A percentile compares a stretch with the other conserved stretches of the same genome.
These are phyloP conservation scores for Lipomyces starkeyi DNA, from an alignment of 805 yeast genomes.

Conservation along the genomic window DNA sequence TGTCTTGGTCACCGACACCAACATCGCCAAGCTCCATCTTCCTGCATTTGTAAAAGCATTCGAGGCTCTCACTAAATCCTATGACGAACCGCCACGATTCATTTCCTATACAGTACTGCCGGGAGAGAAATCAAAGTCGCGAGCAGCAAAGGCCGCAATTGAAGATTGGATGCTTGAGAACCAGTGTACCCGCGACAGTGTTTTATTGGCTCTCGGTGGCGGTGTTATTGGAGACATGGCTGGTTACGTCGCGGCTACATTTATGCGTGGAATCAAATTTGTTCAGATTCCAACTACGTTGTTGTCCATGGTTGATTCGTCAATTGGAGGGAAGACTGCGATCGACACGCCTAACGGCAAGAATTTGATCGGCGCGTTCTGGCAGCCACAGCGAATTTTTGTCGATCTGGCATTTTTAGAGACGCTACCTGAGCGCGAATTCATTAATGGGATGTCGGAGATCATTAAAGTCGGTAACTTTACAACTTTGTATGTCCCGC, in stretches of 20 bases:
- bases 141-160: conserved; percentile 88
- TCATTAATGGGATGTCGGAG: conserved; percentile 98
- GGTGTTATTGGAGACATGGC: conserved; percentile 99
- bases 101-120: conserved; percentile 81
- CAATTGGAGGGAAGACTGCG: conserved; percentile 98
- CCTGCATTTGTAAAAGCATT: conserved; percentile 54
- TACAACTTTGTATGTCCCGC: not conserved
- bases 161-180: conserved; percentile 83
- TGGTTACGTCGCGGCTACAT: conserved; percentile 98
- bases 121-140: conserved; percentile 88
- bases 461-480: conserved; percentile 67
- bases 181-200: conserved; percentile 96
- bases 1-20: conserved; percentile 86
- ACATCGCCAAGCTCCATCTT: conserved; percentile 54
- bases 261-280: conserved; percentile 96
- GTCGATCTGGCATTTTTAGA: conserved; percentile 86
- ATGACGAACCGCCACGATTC: conserved; percentile 62
- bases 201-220: conserved; percentile 93
- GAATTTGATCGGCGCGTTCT: conserved; percentile 94
- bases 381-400: conserved; percentile 91
- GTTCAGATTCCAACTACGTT: conserved; percentile 93
- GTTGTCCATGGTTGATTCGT: conserved; percentile 96
- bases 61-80: conserved; percentile 9
- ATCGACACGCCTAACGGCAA: conserved; percentile 96
- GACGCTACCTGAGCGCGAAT: conserved; percentile 90